Evolutionary conservation across 441 rosid species (phyloP).

Genomic region (Flueggea neowawraea): DNA sequence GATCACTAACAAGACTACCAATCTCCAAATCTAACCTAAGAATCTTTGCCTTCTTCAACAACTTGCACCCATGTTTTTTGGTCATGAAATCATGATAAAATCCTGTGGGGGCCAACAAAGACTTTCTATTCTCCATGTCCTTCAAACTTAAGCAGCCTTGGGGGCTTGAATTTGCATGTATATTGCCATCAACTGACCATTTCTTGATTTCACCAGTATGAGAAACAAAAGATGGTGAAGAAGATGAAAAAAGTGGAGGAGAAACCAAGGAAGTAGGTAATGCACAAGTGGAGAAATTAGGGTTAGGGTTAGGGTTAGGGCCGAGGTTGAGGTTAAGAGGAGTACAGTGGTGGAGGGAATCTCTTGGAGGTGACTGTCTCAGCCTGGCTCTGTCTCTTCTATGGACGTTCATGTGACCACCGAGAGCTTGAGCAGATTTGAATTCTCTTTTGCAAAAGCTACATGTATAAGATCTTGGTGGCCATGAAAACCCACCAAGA

Average conservation of each 20-base stretch:
- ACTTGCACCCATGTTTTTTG: slow-evolving; percentile 27
- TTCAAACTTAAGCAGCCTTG: slow-evolving; percentile 24
- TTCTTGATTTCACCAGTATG: slow-evolving; percentile 33
- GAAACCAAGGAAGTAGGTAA: slow-evolving; percentile 16
- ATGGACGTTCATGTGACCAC: slow-evolving; percentile 97
- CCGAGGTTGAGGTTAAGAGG: slow-evolving; percentile 32
- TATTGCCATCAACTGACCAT: slow-evolving; percentile 19
- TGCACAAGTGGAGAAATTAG: slow-evolving; percentile 26
- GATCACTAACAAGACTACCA: slow-evolving; percentile 38
- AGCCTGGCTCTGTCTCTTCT: slow-evolving; percentile 90
- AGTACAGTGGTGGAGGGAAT: slow-evolving; percentile 43
- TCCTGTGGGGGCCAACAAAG: slow-evolving; percentile 8
- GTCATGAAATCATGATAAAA: slow-evolving; percentile 4
- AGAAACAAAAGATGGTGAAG: slow-evolving; percentile 37
- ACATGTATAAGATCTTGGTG: slow-evolving; percentile 80
- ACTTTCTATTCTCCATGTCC: slow-evolving; percentile 16
- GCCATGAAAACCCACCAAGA: slow-evolving; percentile 80
- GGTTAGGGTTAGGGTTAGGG: slow-evolving; percentile 71
- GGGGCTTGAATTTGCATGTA: slow-evolving; percentile 25
- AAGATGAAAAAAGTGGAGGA: slow-evolving; percentile 34
- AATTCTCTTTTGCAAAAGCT: slow-evolving; percentile 88
- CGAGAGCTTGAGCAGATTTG: slow-evolving; percentile 96
- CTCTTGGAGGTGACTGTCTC: slow-evolving; percentile 48
- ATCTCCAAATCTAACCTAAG: slow-evolving; percentile 74
- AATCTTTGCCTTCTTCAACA: slow-evolving; percentile 37